These are phyloP conservation scores for Pichia californica DNA, from an alignment of 805 yeast species.

Conservation along the genomic window DNA sequence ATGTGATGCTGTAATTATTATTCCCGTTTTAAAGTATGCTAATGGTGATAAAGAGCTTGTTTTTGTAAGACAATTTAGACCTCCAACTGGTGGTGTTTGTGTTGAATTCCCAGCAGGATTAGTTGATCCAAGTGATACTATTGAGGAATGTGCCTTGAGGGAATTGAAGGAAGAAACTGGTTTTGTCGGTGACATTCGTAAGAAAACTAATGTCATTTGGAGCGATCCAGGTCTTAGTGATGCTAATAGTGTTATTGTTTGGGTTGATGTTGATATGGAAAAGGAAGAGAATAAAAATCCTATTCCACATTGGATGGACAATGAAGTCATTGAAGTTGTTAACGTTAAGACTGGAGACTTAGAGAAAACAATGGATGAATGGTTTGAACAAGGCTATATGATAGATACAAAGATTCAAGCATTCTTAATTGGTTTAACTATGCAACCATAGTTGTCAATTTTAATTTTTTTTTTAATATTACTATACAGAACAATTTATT, in stretches of 20 bases:
- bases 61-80: slow-evolving; percentile 85
- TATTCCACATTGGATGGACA: slow-evolving; percentile 71
- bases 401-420: slow-evolving; percentile 86
- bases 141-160: slow-evolving; percentile 76
- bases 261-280: slow-evolving; percentile 66
- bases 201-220: slow-evolving; percentile 23
- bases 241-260: slow-evolving; percentile 76
- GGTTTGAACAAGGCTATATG: slow-evolving; percentile 61
- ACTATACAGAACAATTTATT: background rate
- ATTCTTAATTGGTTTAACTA: slow-evolving; percentile 61
- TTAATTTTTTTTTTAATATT: background rate
- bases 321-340: slow-evolving; percentile 89
- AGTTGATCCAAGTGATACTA: slow-evolving; percentile 74
- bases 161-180: slow-evolving; percentile 94
- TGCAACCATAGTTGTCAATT: no score
- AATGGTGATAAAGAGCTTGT: slow-evolving; percentile 41
- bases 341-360: slow-evolving; percentile 57
- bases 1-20: slow-evolving; percentile 87
- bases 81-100: slow-evolving; percentile 84
- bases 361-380: slow-evolving; percentile 43
- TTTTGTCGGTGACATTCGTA: slow-evolving; percentile 51
- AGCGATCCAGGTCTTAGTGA: slow-evolving; percentile 74
- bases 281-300: slow-evolving; percentile 66
- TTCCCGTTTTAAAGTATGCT: slow-evolving; percentile 49
- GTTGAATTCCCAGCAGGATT: slow-evolving; percentile 95